Base-by-base conservation (phyloP, 768 basidiomycete species). In the Tubosaeta brunneosetosa region DNA sequence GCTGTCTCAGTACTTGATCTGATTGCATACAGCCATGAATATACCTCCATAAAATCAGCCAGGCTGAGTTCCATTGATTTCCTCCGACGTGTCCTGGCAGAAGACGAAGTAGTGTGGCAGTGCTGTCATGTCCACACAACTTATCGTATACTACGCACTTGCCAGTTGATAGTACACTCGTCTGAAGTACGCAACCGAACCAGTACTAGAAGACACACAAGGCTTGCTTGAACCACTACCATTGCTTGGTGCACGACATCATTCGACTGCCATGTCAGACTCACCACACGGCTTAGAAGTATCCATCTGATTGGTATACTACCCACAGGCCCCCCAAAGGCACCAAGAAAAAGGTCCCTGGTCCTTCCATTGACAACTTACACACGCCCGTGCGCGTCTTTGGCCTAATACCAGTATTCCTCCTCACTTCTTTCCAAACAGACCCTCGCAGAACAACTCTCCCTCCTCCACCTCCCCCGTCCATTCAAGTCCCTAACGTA, bases 401-500 rank as follows among this genome's bases (percentile, higher is more conserved):
- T 19, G 49, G n/a, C 17, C 9, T 31, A 11, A 12, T 11, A 10
- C 4, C 12, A 31, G 4, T 32, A 12, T 11, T 25, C 37, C 31
- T 16, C 10, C 38, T 1, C 6, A 9, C 3, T 3, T 26, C 19
- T 3, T 6, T 31, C 14, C 32, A 9, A 13, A 44, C 60, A 91
- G 88, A 82, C 82, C 36, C 71, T 91, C 43, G 84, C 83, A 10
- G 88, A 88, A 59, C 82, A 87, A 49, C 70, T 90, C 16, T 91
- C 89, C 0, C 87, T 85, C 60, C 72, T 87, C 3, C 80, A 88
- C 51, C 68, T 68, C 26, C 83, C 86, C 0, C 78, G 86, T 1
- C 86, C 88, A 0, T 92, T 92, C 74, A 93, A 93, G 69, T 89
- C 85, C 58, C 76, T 81, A 1, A 66, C 75, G 26, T 88, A 89